These are phyloP conservation scores for Coniella vitis DNA, from an alignment of 2,329 filamentous ascomycete species.

Conservation along the genomic window DNA sequence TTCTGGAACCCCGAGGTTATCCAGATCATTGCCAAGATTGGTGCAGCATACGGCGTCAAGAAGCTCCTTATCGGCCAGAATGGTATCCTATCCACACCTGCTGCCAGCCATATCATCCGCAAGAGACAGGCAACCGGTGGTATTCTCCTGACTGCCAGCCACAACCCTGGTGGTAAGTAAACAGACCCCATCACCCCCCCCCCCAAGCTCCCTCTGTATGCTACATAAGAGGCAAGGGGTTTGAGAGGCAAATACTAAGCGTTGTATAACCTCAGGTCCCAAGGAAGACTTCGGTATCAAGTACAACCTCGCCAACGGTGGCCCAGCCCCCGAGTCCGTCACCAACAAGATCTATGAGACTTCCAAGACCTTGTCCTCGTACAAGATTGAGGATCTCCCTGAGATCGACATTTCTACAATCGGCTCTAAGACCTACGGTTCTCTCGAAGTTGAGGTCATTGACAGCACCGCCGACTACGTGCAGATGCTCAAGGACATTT, in stretches of 20 bases:
- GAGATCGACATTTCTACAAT: constrained; percentile 79
- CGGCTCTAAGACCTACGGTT: constrained; percentile 76
- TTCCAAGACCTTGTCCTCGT: constrained; percentile 82
- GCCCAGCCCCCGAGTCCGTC: constrained; percentile 88
- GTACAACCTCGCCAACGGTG: constrained; percentile 96
- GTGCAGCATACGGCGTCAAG: constrained; percentile 95
- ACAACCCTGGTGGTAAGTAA: constrained; percentile 87
- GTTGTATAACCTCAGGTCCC: constrained; percentile 52
- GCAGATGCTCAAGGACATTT: constrained; percentile 95
- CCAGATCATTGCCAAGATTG: constrained; percentile 95
- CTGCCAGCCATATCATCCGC: constrained; percentile 91
- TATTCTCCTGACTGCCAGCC: constrained; percentile 92
- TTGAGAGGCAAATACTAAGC: neutral
- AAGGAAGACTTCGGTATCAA: constrained; percentile 98
- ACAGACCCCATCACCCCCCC: too few relatives aligned
- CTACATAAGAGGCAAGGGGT: neutral
- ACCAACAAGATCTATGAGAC: constrained; percentile 97
- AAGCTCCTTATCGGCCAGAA: constrained; percentile 95
- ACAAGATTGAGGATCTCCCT: constrained; percentile 85
- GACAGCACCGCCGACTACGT: constrained; percentile 91
- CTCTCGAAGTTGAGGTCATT: constrained; percentile 89
- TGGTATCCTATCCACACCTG: constrained; percentile 93
- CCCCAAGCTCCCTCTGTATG: too few relatives aligned
- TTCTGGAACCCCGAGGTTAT: constrained; percentile 97
- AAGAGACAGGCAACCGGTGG: constrained; percentile 93